phyloP scores from a whole-genome alignment of 805 yeast species.

The Suhomyces prunicola region DNA sequence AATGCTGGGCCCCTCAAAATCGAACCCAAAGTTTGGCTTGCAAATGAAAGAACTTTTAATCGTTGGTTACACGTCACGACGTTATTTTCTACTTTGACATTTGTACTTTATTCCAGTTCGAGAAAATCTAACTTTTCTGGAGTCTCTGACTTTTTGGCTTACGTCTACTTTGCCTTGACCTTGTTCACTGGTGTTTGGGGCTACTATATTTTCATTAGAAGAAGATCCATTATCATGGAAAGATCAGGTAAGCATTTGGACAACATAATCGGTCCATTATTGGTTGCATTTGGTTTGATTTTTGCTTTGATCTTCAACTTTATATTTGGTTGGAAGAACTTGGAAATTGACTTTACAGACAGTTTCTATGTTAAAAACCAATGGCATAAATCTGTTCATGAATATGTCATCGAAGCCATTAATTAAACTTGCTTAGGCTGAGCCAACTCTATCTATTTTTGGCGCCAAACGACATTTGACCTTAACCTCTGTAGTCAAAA shows the following conservation, averaged over 20 bases:
- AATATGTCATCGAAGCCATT: slow-evolving; percentile 28
- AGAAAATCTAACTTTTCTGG: slow-evolving; percentile 59
- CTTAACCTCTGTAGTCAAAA: neutral
- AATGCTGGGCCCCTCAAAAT: slow-evolving; percentile 91
- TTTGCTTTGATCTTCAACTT: slow-evolving; percentile 71
- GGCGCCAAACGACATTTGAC: neutral
- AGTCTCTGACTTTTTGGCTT: slow-evolving; percentile 70
- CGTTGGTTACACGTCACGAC: slow-evolving; percentile 92
- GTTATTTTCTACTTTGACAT: slow-evolving; percentile 78
- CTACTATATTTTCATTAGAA: slow-evolving; percentile 65
- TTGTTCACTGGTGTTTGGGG: slow-evolving; percentile 89
- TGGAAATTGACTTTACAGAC: slow-evolving; percentile 22
- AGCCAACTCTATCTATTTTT: neutral
- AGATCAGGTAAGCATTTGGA: slow-evolving; percentile 88
- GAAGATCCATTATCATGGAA: slow-evolving; percentile 70
- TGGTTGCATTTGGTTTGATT: slow-evolving; percentile 68
- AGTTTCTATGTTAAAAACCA: slow-evolving; percentile 32
- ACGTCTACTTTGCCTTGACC: slow-evolving; percentile 75
- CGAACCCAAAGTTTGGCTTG: slow-evolving; percentile 98
- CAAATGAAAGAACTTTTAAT: slow-evolving; percentile 95
- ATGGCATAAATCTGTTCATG: slow-evolving; percentile 33
- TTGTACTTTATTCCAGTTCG: slow-evolving; percentile 76
- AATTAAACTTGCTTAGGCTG: neutral
- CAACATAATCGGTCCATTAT: slow-evolving; percentile 83
- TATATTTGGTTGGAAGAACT: slow-evolving; percentile 49